These are phyloP conservation scores for Glomus cerebriforme DNA, from an alignment of 192 early-diverging fungal genomes.

Conservation along the genomic window DNA sequence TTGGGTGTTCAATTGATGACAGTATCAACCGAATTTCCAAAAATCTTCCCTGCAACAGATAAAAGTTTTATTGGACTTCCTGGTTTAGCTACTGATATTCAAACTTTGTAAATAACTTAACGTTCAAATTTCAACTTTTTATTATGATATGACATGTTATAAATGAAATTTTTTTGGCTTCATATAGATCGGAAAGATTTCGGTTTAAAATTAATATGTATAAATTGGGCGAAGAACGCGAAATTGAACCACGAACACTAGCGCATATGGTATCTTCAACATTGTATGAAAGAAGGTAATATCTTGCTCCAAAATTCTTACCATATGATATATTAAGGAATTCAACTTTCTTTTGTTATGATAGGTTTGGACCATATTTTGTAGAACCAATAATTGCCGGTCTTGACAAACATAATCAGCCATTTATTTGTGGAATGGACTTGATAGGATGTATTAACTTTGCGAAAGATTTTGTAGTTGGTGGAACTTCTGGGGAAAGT, in stretches of 20 bases:
- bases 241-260: conserved; percentile 93
- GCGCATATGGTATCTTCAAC: conserved; percentile 92
- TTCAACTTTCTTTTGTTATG: background rate
- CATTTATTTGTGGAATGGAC: conserved; percentile 94
- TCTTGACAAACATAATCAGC: conserved; percentile 83
- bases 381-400: conserved; percentile 95
- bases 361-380: conserved; percentile 96
- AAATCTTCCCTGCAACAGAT: conserved; percentile 87
- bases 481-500: conserved; percentile 82
- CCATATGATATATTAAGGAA: background rate
- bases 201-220: conserved; percentile 96
- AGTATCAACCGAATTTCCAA: conserved; percentile 93
- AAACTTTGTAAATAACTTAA: conserved; percentile 89
- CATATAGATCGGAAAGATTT: conserved; percentile 77
- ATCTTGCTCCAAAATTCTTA: background rate
- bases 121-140: background rate
- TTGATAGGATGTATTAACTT: conserved; percentile 93
- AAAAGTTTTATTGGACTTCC: conserved; percentile 87
- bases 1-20: conserved; percentile 93
- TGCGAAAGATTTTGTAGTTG: conserved; percentile 94
- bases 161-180: background rate
- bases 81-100: conserved; percentile 95
- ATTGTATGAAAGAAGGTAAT: conserved; percentile 87
- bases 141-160: background rate
- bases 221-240: conserved; percentile 91